phyloP scores from a whole-genome alignment of 768 basidiomycete species.

The Psilocybe cyanescens region DNA sequence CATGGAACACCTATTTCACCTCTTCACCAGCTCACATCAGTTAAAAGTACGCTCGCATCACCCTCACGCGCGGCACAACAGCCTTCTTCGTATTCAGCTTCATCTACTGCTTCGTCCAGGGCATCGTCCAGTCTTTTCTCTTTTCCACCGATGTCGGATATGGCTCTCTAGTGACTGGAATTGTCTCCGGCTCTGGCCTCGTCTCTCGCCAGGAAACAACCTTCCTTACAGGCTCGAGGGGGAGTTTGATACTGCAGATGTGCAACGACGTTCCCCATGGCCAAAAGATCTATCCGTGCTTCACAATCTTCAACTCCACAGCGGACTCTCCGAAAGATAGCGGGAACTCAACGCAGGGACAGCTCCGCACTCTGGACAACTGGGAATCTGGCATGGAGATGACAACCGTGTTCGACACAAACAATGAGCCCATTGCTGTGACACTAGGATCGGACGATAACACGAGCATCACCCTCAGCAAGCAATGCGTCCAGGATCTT shows the following conservation, averaged over 20 bases:
- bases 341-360: constrained; percentile 2
- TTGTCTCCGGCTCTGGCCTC: constrained; percentile 35
- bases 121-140: constrained; percentile 52
- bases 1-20: neutral
- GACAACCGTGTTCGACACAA: neutral
- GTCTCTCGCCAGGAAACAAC: constrained; percentile 42
- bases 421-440: neutral
- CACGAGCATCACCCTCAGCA: constrained; percentile 27
- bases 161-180: constrained; percentile 35
- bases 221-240: constrained; percentile 33
- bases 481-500: constrained; percentile 48
- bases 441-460: neutral
- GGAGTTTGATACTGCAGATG: constrained; percentile 37
- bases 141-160: constrained; percentile 48
- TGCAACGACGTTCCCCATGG: constrained; percentile 49
- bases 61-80: constrained; percentile 40
- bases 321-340: constrained; percentile 1
- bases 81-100: constrained; percentile 56
- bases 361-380: constrained; percentile 7
- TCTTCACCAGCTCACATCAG: neutral
- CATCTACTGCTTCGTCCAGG: constrained; percentile 55
- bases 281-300: constrained; percentile 35
- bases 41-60: constrained; percentile 40
- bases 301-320: constrained; percentile 35
- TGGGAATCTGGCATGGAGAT: constrained; percentile 22